Base-by-base conservation (phyloP, 805 yeast species). In the Barnettozyma populi region DNA sequence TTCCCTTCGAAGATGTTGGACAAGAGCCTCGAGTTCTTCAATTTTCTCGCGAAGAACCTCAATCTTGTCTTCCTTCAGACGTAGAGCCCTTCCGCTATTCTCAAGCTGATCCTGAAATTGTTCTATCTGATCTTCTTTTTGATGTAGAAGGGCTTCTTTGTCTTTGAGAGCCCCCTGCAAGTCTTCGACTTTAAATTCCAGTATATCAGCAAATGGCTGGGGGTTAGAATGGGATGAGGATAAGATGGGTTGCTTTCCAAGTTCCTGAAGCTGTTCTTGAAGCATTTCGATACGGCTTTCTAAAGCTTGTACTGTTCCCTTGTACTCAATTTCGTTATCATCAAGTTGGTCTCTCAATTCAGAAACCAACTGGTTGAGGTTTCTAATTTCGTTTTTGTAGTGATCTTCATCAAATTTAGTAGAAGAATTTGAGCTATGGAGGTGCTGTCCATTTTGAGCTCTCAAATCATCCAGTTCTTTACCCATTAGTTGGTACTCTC, bases 31-130 rank as follows among this genome's bases (percentile, higher is more conserved):
- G 13, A 57, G 43, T 2, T 46, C 44, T 35, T 54, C 55, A 18
- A 56, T 37, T 31, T 51, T 47, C 5, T 55, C 55, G 2, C 51
- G 47, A 35, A 52, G 45, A 23, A 49, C 51, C 10, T 60, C 60
- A 25, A 63, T 41, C 13, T 56, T 54, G 14, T 56, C 46, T 11
- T 56, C 56, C 43, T 47, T 53, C 2, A 49, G 49, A n/a, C 57
- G 57, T 5, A 59, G 7, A 10, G 54, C 57, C 27, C 48, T 43
- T 2, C 50, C 52, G n/a, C 36, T 46, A 20, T 57, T 58, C 20
- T 54, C 55, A 4, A 45, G n/a, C 4, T 42, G 36, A 18, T 34
- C 43, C n/a, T 51, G 43, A 3, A 50, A 31, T 23, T 47, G 50
- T 3, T 57, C 57, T 24, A 39, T 11, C 16, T 39, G 23, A 16